These are phyloP conservation scores for Mortierella polycephala DNA, from an alignment of 371 early-diverging fungal genomes.

Conservation along the genomic window DNA sequence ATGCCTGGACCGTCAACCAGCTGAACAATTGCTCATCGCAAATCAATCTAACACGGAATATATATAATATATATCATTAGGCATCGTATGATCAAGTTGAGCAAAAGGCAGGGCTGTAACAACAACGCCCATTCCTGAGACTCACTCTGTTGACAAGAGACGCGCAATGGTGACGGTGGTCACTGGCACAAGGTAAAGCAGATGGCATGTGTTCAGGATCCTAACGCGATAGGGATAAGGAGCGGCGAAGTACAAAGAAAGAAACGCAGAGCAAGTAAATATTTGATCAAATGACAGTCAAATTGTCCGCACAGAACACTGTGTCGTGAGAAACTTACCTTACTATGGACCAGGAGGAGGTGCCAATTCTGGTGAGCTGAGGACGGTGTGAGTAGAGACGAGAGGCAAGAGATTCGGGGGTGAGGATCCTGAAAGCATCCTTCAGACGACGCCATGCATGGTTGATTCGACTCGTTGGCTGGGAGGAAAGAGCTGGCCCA, in stretches of 20 bases:
- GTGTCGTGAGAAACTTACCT: not conserved
- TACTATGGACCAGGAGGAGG: constrained; percentile 20
- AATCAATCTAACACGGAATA: constrained; percentile 18
- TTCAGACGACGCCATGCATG: constrained; percentile 17
- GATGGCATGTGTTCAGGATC: constrained; percentile 34
- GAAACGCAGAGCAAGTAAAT: not conserved
- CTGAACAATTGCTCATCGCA: constrained; percentile 52
- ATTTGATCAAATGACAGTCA: constrained; percentile 19
- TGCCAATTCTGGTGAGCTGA: constrained; percentile 15
- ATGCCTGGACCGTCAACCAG: constrained; percentile 48
- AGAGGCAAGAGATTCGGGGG: constrained; percentile 32
- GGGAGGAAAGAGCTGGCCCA: constrained; percentile 19
- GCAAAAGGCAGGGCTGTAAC: not conserved
- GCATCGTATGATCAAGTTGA: not conserved
- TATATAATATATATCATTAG: not conserved
- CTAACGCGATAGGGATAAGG: constrained; percentile 4
- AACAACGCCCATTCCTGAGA: not conserved
- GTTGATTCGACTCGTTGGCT: not conserved
- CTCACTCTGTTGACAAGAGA: constrained; percentile 38
- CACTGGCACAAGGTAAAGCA: constrained; percentile 45
- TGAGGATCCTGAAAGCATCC: constrained; percentile 11
- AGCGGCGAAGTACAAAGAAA: not conserved
- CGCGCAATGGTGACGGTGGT: constrained; percentile 40
- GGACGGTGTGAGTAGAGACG: constrained; percentile 38
- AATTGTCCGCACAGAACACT: not conserved